Base-by-base conservation (phyloP, 1,284 basidiomycete genomes). In the Takashimella koratensis region DNA sequence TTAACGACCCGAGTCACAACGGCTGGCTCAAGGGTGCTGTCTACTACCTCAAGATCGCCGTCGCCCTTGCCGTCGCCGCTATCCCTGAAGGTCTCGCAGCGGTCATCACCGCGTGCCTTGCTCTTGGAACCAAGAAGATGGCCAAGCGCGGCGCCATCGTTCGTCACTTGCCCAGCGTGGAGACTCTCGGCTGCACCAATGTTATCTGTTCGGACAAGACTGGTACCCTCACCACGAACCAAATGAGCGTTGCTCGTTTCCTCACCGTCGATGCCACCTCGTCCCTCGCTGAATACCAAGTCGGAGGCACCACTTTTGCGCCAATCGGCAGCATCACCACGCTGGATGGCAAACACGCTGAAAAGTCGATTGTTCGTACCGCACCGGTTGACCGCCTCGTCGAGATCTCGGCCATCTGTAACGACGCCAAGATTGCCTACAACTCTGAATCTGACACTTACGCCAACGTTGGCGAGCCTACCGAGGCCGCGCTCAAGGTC, bases 171-270 rank as follows among this genome's bases (percentile, higher is more conserved):
- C 93, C 93, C n/a, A 90, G 87, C 60, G 93, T 97, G 11, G 94
- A 98, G 78, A 96, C 94, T 24, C 80, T 98, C 2, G 93, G 94
- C 2, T 93, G 90, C 78, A 94, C 91, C 46, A 95, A 94, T 70
- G 91, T 96, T 47, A 96, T 97, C 63, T 97, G 93, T 75, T 94
- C 91, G 5, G 93, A 97, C 79, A 97, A 97, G 81, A 97, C 93
- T 19, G 93, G 92, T 59, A 96, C 93, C 16, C 74, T 97, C 62
- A 96, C 93, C 4, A 96, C 91, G 13, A 96, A 93, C 76, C 91
- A 96, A 71, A 96, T 97, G 93, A 89, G 88, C 63, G 89, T 96
- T 19, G 86, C 90, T 26, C 84, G 83, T 75, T 92, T 95, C 78
- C 74, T 87, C 30, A 82, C 90, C 20, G 79, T 91, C 49, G 83